A percentile compares a stretch with the other conserved stretches of the same genome.
These are phyloP conservation scores for Candida namnaoensis DNA, from an alignment of 805 yeast species.

Conservation along the genomic window DNA sequence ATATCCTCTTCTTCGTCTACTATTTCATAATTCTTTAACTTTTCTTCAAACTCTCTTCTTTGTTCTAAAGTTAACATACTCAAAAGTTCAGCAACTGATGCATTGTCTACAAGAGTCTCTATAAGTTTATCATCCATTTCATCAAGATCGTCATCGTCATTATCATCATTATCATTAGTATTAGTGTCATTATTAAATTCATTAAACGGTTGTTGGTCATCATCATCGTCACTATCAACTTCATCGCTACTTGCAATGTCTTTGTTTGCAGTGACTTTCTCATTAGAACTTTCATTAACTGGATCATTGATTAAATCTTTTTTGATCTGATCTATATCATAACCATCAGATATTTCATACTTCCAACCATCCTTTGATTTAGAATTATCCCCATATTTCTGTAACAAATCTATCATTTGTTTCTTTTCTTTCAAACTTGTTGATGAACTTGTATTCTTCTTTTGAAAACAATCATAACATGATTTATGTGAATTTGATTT, in stretches of 20 bases:
- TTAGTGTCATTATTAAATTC: no score
- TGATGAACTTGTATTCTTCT: not conserved
- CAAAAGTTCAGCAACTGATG: conserved; percentile 1
- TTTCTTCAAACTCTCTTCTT: not conserved
- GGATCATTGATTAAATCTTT: not conserved
- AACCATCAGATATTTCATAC: conserved; percentile 1
- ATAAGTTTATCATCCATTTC: not conserved
- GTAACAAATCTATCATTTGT: conserved; percentile 1
- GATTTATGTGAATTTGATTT: conserved; percentile 2
- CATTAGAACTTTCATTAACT: no score
- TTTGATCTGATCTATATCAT: not conserved
- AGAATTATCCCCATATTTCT: not conserved
- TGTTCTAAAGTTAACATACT: conserved; percentile 1
- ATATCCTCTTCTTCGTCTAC: not conserved
- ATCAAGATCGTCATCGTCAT: conserved; percentile 1
- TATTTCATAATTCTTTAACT: conserved; percentile 1
- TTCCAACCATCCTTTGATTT: conserved; percentile 1
- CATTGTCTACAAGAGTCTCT: conserved; percentile 1
- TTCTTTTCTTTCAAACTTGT: not conserved
- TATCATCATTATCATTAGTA: not conserved
- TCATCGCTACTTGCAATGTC: no score
- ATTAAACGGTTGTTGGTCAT: no score
- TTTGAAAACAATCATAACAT: conserved; percentile 3
- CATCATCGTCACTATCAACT: no score
- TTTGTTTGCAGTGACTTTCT: no score